Percentiles rank a stretch among this genome's conserved stretches.
Evolutionary conservation across 352 stramenopile species (phyloP).

Genomic region (Globisporangium acanthophoron): DNA sequence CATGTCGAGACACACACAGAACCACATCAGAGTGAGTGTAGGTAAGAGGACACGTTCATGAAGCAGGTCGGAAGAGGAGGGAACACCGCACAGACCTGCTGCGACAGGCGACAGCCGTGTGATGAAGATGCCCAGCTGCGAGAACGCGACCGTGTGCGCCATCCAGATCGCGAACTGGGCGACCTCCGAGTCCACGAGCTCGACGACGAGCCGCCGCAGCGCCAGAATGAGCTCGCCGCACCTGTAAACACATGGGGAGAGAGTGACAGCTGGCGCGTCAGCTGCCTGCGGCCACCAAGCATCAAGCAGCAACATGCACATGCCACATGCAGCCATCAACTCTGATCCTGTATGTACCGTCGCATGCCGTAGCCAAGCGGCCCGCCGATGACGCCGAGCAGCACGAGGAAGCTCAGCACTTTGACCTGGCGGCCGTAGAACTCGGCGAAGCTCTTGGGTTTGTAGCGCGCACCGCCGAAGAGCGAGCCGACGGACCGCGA

Average conservation of each 20-base stretch:
- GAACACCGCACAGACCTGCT: constrained; percentile 19
- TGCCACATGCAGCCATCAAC: constrained; percentile 1
- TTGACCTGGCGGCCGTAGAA: constrained; percentile 69
- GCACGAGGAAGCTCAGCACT: constrained; percentile 67
- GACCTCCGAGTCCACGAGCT: constrained; percentile 20
- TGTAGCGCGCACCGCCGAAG: constrained; percentile 47
- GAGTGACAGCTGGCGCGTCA: neutral
- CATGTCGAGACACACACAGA: neutral
- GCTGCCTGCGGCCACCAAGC: neutral
- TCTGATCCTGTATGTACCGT: constrained; percentile 4
- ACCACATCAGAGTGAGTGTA: neutral
- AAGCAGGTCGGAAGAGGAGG: neutral
- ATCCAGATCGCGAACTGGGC: constrained; percentile 55
- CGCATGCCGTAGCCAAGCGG: constrained; percentile 73
- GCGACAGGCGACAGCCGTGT: constrained; percentile 69
- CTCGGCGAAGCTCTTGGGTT: constrained; percentile 26
- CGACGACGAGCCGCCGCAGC: constrained; percentile 39
- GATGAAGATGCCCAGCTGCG: constrained; percentile 56
- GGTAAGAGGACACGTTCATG: neutral
- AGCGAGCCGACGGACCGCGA: constrained; percentile 52
- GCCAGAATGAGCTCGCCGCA: constrained; percentile 34
- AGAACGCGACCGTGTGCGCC: constrained; percentile 67
- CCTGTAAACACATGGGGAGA: constrained; percentile 10
- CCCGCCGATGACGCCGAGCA: constrained; percentile 76
- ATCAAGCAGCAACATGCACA: neutral